phyloP scores from a whole-genome alignment of 805 yeast genomes.

The Metschnikowia borealis region DNA sequence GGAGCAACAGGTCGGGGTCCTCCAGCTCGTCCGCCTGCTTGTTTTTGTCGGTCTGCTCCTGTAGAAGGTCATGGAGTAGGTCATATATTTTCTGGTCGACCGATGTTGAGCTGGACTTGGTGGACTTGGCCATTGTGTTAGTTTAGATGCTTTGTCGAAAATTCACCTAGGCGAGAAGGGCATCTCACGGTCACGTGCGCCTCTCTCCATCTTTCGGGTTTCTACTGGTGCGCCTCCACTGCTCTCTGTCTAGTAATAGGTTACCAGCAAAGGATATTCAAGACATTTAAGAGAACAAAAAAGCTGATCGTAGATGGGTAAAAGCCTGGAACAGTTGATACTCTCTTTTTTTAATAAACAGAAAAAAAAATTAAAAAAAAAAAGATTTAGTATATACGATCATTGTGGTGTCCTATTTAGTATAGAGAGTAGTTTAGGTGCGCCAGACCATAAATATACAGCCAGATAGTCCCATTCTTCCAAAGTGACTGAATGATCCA shows the following conservation, averaged over 20 bases:
- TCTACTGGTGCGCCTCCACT: neutral
- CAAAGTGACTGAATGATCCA: no score
- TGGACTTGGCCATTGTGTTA: constrained; percentile 10
- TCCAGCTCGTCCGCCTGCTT: constrained; percentile 24
- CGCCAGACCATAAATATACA: no score
- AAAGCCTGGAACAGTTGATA: no score
- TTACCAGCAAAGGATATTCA: no score
- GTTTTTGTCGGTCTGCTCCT: constrained; percentile 51
- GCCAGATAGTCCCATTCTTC: no score
- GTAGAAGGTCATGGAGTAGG: constrained; percentile 53
- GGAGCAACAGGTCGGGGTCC: constrained; percentile 33
- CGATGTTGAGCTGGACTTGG: constrained; percentile 9
- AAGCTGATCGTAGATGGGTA: no score
- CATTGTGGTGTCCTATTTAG: no score
- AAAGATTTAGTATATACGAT: no score
- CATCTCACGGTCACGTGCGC: constrained; percentile 4
- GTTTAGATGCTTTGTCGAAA: neutral
- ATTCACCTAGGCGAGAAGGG: constrained; percentile 2
- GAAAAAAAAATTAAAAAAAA: no score
- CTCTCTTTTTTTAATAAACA: no score
- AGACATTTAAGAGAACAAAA: no score
- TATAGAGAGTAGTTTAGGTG: no score
- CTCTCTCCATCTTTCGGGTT: constrained; percentile 3
- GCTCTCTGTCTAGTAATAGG: neutral
- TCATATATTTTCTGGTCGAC: constrained; percentile 57